Evolutionary conservation across 495 filamentous ascomycete genomes (phyloP).

Genomic region (Tuber indicum): DNA sequence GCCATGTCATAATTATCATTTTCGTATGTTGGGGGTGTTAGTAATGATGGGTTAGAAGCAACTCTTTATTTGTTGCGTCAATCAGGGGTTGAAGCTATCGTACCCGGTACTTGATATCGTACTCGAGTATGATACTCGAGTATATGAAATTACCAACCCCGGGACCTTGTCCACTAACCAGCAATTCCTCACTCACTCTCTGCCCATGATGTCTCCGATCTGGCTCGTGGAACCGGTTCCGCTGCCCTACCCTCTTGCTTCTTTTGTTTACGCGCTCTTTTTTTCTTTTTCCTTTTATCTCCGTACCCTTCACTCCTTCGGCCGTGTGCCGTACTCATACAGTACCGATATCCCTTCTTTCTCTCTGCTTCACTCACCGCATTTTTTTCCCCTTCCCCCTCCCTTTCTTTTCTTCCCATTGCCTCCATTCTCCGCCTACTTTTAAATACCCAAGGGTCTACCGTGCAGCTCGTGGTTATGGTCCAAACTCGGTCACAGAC

Average conservation of each 20-base stretch:
- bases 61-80: not conserved
- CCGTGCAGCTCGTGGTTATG: not conserved
- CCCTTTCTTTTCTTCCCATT: not conserved
- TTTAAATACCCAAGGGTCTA: not conserved
- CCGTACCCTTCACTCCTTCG: not conserved
- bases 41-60: not conserved
- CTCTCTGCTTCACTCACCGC: not conserved
- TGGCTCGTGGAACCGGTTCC: not conserved
- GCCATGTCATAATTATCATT: no score
- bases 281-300: not conserved
- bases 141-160: not conserved
- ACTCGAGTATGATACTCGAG: no score
- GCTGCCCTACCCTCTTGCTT: not conserved
- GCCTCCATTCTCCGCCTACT: not conserved
- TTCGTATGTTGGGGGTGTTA: no score
- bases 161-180: not conserved
- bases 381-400: no score
- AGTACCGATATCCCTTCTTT: not conserved
- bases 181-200: not conserved
- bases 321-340: not conserved
- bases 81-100: not conserved
- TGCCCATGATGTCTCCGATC: not conserved
- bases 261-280: not conserved
- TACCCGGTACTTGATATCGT: no score
- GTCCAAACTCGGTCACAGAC: conserved; percentile 37